A percentile compares a stretch with the other conserved stretches of the same genome.
Conservation (phyloP, 345 rosid genomes). For the Barbarea vulgaris region DNA sequence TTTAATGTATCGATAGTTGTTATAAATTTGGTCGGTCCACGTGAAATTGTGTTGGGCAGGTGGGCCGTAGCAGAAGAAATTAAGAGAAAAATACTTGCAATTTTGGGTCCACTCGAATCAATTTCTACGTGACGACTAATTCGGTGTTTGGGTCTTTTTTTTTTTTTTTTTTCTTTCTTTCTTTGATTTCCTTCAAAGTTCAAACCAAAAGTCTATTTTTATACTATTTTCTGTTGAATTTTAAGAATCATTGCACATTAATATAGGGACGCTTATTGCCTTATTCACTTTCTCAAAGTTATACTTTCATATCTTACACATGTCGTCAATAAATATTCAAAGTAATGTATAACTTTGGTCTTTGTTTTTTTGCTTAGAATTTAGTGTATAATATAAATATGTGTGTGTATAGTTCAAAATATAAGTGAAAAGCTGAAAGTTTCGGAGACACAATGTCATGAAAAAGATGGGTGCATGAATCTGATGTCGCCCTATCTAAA, state of each 20-base stretch:
- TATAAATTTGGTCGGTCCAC: conserved; percentile 48
- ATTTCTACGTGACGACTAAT: conserved; percentile 29
- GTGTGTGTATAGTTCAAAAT: neutral
- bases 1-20: neutral
- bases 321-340: neutral
- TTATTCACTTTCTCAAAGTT: neutral
- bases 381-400: neutral
- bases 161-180: neutral
- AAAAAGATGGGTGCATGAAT: conserved; percentile 37
- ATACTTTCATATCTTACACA: conserved; percentile 2
- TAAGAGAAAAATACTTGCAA: conserved; percentile 17
- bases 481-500: conserved; percentile 18
- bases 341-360: neutral
- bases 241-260: neutral
- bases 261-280: neutral
- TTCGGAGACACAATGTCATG: conserved; percentile 22
- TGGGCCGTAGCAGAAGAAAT: conserved; percentile 40
- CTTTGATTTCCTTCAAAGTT: neutral
- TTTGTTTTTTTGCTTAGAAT: neutral
- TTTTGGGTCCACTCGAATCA: conserved; percentile 37
- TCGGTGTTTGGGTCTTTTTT: conserved; percentile 23
- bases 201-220: conserved; percentile 1
- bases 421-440: neutral
- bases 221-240: conserved; percentile 6
- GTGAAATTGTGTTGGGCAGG: conserved; percentile 41